Evolutionary conservation across 2,329 filamentous ascomycete genomes (phyloP).

Genomic region (Cadophora gregata): DNA sequence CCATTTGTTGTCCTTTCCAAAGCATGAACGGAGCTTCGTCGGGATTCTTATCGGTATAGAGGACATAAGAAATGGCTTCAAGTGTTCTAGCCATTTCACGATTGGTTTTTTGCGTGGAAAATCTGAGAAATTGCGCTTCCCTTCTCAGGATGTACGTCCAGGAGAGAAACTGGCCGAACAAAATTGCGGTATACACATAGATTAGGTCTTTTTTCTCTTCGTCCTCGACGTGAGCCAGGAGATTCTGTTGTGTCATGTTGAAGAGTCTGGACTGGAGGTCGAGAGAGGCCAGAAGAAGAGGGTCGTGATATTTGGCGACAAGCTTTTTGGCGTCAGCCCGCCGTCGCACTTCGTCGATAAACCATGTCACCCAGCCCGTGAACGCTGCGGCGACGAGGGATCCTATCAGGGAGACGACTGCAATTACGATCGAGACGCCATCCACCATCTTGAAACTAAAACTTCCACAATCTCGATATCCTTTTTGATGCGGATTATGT

Average conservation of each 20-base stretch:
- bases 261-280: conserved; percentile 39
- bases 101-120: conserved; percentile 38
- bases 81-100: conserved; percentile 32
- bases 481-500: background rate
- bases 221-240: conserved; percentile 30
- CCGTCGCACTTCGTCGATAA: conserved; percentile 38
- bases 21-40: conserved; percentile 40
- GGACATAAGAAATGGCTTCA: conserved; percentile 30
- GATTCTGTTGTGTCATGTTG: conserved; percentile 31
- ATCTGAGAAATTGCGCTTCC: conserved; percentile 38
- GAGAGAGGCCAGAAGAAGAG: conserved; percentile 35
- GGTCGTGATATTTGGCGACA: conserved; percentile 40
- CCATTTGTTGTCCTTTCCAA: conserved; percentile 41
- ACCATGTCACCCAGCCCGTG: conserved; percentile 40
- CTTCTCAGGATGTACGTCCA: conserved; percentile 39
- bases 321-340: conserved; percentile 36
- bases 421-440: conserved; percentile 38
- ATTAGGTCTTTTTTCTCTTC: conserved; percentile 35
- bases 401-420: conserved; percentile 38
- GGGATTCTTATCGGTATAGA: conserved; percentile 23
- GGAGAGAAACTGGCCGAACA: conserved; percentile 39
- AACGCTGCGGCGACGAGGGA: conserved; percentile 38
- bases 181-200: conserved; percentile 37
- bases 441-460: conserved; percentile 30
- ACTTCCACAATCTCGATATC: background rate